Percentiles rank a stretch among this genome's conserved stretches.
These are phyloP conservation scores for Coleophoma eucalyptorum DNA, from an alignment of 2,329 filamentous ascomycete genomes.

Conservation along the genomic window DNA sequence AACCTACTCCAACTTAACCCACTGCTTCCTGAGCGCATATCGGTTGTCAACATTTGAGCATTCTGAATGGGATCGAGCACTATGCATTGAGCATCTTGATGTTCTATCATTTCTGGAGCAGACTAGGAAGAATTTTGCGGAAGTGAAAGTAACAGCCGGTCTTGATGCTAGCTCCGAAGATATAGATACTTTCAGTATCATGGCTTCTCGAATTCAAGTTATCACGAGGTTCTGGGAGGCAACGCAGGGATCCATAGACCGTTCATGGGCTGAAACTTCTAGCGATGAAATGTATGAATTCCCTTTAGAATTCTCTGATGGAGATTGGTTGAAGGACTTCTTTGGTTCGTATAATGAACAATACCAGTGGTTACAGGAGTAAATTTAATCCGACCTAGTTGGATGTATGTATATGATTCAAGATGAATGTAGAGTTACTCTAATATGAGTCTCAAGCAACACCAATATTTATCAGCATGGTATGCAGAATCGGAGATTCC, in stretches of 20 bases:
- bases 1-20: slow-evolving; percentile 1
- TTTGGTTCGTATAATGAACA: not conserved
- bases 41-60: slow-evolving; percentile 5
- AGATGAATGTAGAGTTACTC: not conserved
- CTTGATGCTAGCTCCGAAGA: not conserved
- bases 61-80: slow-evolving; percentile 6
- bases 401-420: not conserved
- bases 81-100: slow-evolving; percentile 1
- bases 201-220: slow-evolving; percentile 1
- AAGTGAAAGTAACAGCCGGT: slow-evolving; percentile 1
- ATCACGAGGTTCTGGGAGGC: slow-evolving; percentile 3
- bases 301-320: not conserved
- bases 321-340: not conserved
- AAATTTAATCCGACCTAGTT: not conserved
- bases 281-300: not conserved
- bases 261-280: not conserved
- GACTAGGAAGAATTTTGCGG: not conserved
- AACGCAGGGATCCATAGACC: not conserved
- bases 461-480: not conserved
- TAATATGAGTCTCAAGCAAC: not conserved
- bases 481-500: not conserved
- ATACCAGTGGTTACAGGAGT: not conserved
- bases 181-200: slow-evolving; percentile 3
- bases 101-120: slow-evolving; percentile 2
- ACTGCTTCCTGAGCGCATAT: slow-evolving; percentile 2